Conservation (phyloP, 139 green algal species). For the Pleodorina starrii region DNA sequence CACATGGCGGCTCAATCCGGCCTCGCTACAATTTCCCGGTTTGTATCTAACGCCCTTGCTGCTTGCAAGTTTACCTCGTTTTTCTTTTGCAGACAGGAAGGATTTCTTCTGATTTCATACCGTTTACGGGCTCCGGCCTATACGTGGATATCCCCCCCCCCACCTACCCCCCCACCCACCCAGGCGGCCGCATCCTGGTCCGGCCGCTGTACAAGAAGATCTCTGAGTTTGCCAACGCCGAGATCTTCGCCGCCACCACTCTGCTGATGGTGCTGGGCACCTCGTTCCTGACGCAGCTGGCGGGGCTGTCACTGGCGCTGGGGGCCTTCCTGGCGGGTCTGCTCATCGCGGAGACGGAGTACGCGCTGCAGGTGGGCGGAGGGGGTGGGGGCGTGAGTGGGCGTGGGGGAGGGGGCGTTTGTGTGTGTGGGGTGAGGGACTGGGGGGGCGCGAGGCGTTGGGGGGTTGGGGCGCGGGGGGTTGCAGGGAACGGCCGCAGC, state of each 20-base stretch:
- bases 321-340: slow-evolving; percentile 98
- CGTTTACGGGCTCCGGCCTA: no score
- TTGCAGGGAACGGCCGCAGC: no score
- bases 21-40: no score
- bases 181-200: slow-evolving; percentile 73
- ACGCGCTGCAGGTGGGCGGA: slow-evolving; percentile 85
- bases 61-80: no score
- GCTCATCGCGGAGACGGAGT: slow-evolving; percentile 98
- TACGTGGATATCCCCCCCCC: no score
- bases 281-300: slow-evolving; percentile 71
- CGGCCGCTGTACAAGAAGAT: slow-evolving; percentile 88
- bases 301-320: slow-evolving; percentile 94
- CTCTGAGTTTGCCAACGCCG: slow-evolving; percentile 88
- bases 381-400: background rate
- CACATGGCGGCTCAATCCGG: no score
- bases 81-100: no score
- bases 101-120: no score
- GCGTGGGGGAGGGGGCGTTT: no score
- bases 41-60: no score
- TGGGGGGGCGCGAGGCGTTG: background rate
- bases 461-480: no score
- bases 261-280: slow-evolving; percentile 80
- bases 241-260: slow-evolving; percentile 96
- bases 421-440: background rate
- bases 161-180: no score